phyloP scores from a whole-genome alignment of 2,329 filamentous ascomycete species.

The Daldinia sp. region DNA sequence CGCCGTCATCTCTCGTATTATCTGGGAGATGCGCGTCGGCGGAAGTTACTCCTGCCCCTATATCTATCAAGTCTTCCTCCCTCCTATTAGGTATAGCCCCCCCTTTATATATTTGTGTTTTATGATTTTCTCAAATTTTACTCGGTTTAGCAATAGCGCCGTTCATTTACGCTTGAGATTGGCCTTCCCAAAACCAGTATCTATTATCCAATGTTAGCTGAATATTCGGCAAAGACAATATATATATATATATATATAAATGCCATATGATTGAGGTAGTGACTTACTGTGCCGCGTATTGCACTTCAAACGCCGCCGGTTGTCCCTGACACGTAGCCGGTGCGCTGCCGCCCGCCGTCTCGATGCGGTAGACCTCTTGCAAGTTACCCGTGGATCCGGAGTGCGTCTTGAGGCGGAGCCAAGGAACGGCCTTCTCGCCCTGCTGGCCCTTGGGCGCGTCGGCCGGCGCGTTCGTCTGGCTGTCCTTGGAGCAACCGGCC shows the following conservation, averaged over 20 bases:
- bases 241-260: neutral
- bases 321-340: constrained; percentile 79
- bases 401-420: constrained; percentile 77
- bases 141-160: constrained; percentile 21
- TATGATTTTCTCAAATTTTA: constrained; percentile 34
- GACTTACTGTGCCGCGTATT: constrained; percentile 88
- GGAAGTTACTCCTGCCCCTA: constrained; percentile 3
- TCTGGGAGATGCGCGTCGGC: neutral
- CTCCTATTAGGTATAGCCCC: constrained; percentile 15
- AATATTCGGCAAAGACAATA: neutral
- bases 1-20: constrained; percentile 2
- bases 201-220: constrained; percentile 37
- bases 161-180: constrained; percentile 20
- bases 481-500: constrained; percentile 72
- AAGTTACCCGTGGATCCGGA: constrained; percentile 70
- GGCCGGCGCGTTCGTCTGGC: constrained; percentile 70
- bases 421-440: constrained; percentile 78
- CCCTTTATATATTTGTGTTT: constrained; percentile 7
- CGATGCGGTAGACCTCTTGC: constrained; percentile 83
- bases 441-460: constrained; percentile 69
- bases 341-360: constrained; percentile 83
- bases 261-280: constrained; percentile 25
- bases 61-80: constrained; percentile 12
- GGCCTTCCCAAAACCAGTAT: constrained; percentile 51
- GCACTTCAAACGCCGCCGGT: constrained; percentile 73